Conservation (phyloP, 805 yeast genomes). For the Sugiyamaella qingdaonensis region DNA sequence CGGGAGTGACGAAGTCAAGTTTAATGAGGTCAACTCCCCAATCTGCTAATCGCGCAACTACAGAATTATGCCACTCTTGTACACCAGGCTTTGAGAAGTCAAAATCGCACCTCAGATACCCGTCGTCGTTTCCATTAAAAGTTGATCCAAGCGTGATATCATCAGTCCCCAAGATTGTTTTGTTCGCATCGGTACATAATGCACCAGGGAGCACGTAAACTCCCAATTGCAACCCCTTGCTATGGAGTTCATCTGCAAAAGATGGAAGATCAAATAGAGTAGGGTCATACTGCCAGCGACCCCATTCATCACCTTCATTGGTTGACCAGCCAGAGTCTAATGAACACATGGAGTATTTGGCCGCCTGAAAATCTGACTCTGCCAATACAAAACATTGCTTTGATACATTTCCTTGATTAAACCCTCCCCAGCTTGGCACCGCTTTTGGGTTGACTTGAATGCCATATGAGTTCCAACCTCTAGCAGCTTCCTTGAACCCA, state of each 20-base stretch:
- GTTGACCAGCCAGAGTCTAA: constrained; percentile 14
- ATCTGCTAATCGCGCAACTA: constrained; percentile 6
- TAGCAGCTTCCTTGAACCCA: constrained; percentile 6
- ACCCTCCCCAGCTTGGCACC: constrained; percentile 5
- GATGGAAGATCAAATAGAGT: constrained; percentile 8
- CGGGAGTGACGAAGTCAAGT: constrained; percentile 16
- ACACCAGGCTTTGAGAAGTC: constrained; percentile 13
- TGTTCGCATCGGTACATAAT: constrained; percentile 9
- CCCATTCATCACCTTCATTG: constrained; percentile 11
- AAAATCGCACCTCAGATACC: constrained; percentile 10
- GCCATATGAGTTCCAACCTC: constrained; percentile 13
- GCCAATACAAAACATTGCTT: constrained; percentile 13
- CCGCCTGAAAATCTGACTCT: constrained; percentile 5
- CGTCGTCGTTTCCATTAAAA: constrained; percentile 10
- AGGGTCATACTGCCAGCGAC: constrained; percentile 8
- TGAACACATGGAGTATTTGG: constrained; percentile 10
- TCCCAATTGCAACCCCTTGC: constrained; percentile 11
- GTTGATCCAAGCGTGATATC: constrained; percentile 2
- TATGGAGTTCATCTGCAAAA: constrained; percentile 14
- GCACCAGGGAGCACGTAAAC: constrained; percentile 16
- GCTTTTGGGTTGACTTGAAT: constrained; percentile 11
- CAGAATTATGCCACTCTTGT: constrained; percentile 15
- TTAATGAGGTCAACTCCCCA: constrained; percentile 16
- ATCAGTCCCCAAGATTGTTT: constrained; percentile 7
- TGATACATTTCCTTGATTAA: constrained; percentile 10